Evolutionary conservation across 2,329 filamentous ascomycete genomes (phyloP), one percentile per base, ranked within the genome.

Genomic region (Apiospora kogelbergensis): DNA sequence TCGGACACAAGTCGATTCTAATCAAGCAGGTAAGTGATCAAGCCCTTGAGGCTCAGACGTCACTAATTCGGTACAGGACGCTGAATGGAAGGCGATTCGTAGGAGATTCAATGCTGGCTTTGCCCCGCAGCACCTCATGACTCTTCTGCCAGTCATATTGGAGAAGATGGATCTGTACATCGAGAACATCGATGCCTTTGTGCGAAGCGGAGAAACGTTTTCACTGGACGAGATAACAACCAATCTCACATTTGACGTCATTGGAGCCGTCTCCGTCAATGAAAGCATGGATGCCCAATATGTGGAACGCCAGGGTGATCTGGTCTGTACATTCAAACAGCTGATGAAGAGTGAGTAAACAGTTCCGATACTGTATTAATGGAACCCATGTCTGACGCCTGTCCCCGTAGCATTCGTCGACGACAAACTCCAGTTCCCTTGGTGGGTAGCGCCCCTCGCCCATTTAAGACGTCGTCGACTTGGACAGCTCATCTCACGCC

Each of bases 21-120:
- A 3, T 48, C 2, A 15, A 26, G 5, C 46, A 48, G 46, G 46
- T 15, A 2, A 13, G 46, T 3, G 2, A 22, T 26, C n/a, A n/a
- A n/a, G n/a, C n/a, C 45, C 15, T 11, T 15, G 10, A 13, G 13
- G 1, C 3, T 15, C 2, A 15, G 22, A 15, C 46, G 22, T 17
- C 22, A 6, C 46, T 48, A 26, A 48, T n/a, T 17, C 11, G 33
- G 2, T 30, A 6, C n/a, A 69, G 67, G 64, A 48, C 10, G 70
- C 72, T 33, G 65, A 66, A 15, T 72, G 71, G 71, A 73, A 79
- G 69, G 66, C 68, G 0, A 63, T 76, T 3, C 77, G 80, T n/a
- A 80, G 76, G 67, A 73, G 75, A 33, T 80, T 79, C 70, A 82
- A 80, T 68, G 78, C 78, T 1, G 80, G 80, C 0, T 82, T 82